Percentiles rank a stretch among this genome's conserved stretches.
Evolutionary conservation across 306 rosid species (phyloP).

Genomic region (Lathyrus tuberosus): DNA sequence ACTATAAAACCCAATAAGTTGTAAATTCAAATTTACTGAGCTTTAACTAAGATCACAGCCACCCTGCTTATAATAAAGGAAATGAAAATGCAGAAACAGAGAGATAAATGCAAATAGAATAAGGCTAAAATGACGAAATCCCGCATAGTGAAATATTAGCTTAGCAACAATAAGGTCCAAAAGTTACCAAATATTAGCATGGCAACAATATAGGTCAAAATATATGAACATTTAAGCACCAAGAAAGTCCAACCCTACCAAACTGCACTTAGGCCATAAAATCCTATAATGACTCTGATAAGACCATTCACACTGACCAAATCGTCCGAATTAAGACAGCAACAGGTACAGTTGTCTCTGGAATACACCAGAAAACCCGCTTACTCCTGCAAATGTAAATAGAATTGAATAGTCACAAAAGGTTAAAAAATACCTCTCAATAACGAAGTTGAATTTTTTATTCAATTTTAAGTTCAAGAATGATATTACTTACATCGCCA

Average conservation of each 20-base stretch:
- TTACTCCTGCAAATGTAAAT: slow-evolving; percentile 53
- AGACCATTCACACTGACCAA: slow-evolving; percentile 50
- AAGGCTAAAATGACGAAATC: slow-evolving; percentile 31
- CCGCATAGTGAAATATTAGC: slow-evolving; percentile 34
- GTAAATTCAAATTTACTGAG: slow-evolving; percentile 46
- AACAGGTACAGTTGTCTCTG: slow-evolving; percentile 40
- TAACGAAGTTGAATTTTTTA: not conserved
- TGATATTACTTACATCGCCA: slow-evolving; percentile 62
- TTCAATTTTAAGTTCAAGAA: not conserved
- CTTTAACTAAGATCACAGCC: slow-evolving; percentile 36
- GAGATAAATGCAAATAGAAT: slow-evolving; percentile 18
- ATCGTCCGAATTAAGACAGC: slow-evolving; percentile 47
- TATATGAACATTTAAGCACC: slow-evolving; percentile 43
- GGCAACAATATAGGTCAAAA: slow-evolving; percentile 40
- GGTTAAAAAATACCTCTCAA: not conserved
- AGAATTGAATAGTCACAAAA: slow-evolving; percentile 19
- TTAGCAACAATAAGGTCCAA: slow-evolving; percentile 48
- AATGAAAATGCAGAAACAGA: slow-evolving; percentile 30
- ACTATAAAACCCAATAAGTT: slow-evolving; percentile 86
- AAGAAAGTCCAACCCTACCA: slow-evolving; percentile 63
- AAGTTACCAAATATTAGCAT: slow-evolving; percentile 39
- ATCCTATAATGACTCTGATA: slow-evolving; percentile 47
- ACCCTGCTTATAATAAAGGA: slow-evolving; percentile 19
- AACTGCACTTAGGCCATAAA: slow-evolving; percentile 52
- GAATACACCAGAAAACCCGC: slow-evolving; percentile 17